Conservation (phyloP, 495 filamentous ascomycete species). For the Aspergillus hancockii region DNA sequence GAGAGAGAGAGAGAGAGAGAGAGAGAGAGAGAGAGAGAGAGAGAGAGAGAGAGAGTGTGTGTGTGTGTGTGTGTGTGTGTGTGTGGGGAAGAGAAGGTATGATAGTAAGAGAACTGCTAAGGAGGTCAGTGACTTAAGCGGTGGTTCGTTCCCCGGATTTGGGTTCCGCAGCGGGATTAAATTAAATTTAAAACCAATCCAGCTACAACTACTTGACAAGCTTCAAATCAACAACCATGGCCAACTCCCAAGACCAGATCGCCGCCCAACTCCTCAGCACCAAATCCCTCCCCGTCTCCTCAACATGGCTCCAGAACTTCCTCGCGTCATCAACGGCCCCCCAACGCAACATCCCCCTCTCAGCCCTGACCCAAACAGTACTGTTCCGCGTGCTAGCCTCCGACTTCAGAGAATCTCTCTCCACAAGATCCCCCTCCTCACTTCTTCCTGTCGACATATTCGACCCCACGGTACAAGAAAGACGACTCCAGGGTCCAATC, state of each 20-base stretch:
- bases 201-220: neutral
- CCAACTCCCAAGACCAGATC: slow-evolving; percentile 40
- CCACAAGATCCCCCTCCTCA: slow-evolving; percentile 42
- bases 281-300: slow-evolving; percentile 45
- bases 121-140: no score
- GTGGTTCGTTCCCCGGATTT: no score
- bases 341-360: slow-evolving; percentile 61
- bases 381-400: slow-evolving; percentile 76
- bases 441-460: slow-evolving; percentile 60
- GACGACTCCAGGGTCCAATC: slow-evolving; percentile 57
- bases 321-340: slow-evolving; percentile 29
- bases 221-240: slow-evolving; percentile 27
- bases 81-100: no score
- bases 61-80: no score
- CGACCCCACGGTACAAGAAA: slow-evolving; percentile 53
- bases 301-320: slow-evolving; percentile 46
- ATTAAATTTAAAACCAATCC: neutral
- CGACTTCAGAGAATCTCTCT: slow-evolving; percentile 66
- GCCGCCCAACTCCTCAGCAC: slow-evolving; percentile 41
- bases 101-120: no score
- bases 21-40: neutral
- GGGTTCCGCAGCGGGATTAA: neutral
- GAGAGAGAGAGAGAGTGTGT: neutral
- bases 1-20: neutral
- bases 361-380: slow-evolving; percentile 75